Evolutionary conservation across 2,329 filamentous ascomycete genomes (phyloP).

Genomic region (Pseudocercospora cruenta): DNA sequence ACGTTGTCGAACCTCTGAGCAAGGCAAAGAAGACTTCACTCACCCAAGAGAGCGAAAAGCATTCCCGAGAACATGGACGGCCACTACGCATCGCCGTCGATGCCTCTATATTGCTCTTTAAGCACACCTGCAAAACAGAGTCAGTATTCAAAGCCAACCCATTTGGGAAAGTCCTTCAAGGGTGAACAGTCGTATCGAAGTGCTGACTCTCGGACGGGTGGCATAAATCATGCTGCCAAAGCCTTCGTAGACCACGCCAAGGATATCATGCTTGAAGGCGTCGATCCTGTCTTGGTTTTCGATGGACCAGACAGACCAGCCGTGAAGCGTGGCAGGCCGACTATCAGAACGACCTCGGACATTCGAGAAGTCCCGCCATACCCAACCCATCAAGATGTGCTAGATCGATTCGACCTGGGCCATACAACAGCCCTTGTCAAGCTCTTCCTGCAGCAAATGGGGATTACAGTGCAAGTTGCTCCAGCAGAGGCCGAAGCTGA

Average conservation of each 20-base stretch:
- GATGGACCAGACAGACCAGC: slow-evolving; percentile 5
- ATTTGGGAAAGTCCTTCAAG: neutral
- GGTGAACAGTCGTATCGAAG: neutral
- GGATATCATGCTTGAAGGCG: slow-evolving; percentile 4
- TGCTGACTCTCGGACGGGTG: neutral
- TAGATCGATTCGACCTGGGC: neutral
- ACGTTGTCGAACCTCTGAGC: neutral
- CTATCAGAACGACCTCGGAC: neutral
- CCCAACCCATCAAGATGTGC: neutral
- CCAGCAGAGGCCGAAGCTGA: slow-evolving; percentile 12
- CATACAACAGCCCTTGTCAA: neutral
- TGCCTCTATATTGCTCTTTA: neutral
- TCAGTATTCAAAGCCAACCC: neutral
- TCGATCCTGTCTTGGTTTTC: slow-evolving; percentile 7
- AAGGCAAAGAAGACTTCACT: neutral
- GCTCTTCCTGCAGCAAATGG: neutral
- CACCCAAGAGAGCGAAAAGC: neutral
- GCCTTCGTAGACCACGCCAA: neutral
- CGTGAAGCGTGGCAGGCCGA: neutral
- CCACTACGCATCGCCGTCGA: slow-evolving; percentile 6
- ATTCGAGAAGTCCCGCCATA: no score
- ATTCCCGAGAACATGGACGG: neutral
- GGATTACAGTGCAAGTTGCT: neutral
- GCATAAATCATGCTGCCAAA: slow-evolving; percentile 6
- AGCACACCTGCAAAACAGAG: neutral